Base-by-base conservation (phyloP, 2,329 filamentous ascomycete genomes). In the Lachnellula cervina region DNA sequence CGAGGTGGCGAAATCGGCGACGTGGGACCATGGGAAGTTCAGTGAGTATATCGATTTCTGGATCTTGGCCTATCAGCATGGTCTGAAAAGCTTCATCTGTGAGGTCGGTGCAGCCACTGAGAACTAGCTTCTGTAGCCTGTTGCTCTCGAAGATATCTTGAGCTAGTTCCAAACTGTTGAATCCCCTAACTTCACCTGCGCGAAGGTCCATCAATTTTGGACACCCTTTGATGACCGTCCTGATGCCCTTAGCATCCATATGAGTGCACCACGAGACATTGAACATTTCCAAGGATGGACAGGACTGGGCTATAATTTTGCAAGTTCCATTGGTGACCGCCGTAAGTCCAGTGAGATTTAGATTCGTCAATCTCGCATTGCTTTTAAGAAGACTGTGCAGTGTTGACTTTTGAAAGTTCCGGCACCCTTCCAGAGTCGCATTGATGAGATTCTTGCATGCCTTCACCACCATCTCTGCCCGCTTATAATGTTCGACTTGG, bases 261-360 rank as follows among this genome's bases (percentile, higher is more conserved):
- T 90, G 87, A 62, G 85, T 86, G 74, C 94, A 99, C 90, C 93
- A 97, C 0, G 91, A 96, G 19, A 97, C 82, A 66, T 97, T 95
- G 62, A 97, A 80, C 54, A 82, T 80, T 71, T 96, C 86, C n/a
- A 99, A 77, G 49, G 87, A 84, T 1, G 86, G 84, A 65, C 93
- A 97, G 40, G 87, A 86, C 52, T 87, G 79, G 0, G 89, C 86
- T 57, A 99, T 87, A 57, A 95, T 90, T 67, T 87, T 89, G 82
- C 95, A 92, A 0, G 90, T 89, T 21, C 83, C 82, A 68, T 96
- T 96, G 32, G 87, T 90, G 14, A 92, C 88, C 13, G 86, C 86
- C 2, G 83, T 77, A 59, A 97, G 78, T 0, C 91, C 92, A 1
- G 90, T 90, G 38, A 99, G 75, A 66, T 97, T 97, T 64, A 97